These are phyloP conservation scores for Eragrostis curvula DNA, from an alignment of 176 grass and related monocot genomes.

Conservation along the genomic window DNA sequence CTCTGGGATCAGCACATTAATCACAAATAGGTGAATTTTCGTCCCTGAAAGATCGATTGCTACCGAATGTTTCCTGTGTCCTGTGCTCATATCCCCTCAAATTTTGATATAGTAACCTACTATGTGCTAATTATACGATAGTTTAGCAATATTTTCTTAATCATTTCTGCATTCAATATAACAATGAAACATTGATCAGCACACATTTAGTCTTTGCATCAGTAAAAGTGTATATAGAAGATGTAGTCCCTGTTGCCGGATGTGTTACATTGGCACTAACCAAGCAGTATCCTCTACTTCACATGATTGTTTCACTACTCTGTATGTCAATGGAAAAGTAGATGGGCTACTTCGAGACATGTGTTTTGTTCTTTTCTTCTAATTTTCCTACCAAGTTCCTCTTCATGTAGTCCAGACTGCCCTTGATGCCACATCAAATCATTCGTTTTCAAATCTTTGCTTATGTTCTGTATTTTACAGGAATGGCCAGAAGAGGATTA, in stretches of 20 bases:
- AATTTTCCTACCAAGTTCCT: neutral
- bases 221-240: slow-evolving; percentile 21
- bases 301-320: neutral
- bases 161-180: neutral
- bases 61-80: neutral
- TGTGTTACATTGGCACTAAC: neutral
- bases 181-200: neutral
- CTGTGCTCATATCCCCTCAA: neutral
- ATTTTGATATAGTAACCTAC: neutral
- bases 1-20: neutral
- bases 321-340: slow-evolving; percentile 27
- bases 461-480: slow-evolving; percentile 55
- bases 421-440: neutral
- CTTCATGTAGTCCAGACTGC: neutral
- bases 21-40: neutral
- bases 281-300: neutral
- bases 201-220: neutral
- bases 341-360: neutral
- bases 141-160: neutral
- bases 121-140: neutral
- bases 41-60: neutral
- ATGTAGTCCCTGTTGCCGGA: slow-evolving; percentile 5
- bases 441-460: slow-evolving; percentile 40
- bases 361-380: neutral
- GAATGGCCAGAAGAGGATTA: slow-evolving; percentile 98